Conservation (phyloP, 768 basidiomycete species). For the Tulasnella calospora region DNA sequence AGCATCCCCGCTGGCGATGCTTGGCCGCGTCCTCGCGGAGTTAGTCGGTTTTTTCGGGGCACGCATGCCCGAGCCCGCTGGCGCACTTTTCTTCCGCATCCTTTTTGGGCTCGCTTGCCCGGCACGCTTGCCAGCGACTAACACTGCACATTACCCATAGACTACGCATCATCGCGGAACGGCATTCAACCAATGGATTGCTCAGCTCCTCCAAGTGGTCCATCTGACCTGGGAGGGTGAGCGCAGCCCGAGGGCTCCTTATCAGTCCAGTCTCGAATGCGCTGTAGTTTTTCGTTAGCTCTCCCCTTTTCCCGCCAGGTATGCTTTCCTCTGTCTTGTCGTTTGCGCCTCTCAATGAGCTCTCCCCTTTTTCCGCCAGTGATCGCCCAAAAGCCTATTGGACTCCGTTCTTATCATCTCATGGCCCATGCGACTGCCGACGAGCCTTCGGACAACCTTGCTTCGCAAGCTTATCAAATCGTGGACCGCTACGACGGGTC, state of each 20-base stretch:
- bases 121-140: background rate
- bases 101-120: background rate
- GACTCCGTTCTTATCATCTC: background rate
- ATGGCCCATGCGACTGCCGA: background rate
- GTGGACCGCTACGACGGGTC: background rate
- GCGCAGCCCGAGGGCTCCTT: background rate
- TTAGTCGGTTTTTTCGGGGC: background rate
- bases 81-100: background rate
- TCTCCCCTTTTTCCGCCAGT: slow-evolving; percentile 4
- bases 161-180: background rate
- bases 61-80: background rate
- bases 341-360: background rate
- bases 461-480: background rate
- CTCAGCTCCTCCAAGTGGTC: background rate
- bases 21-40: background rate
- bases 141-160: background rate
- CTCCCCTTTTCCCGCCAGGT: slow-evolving; percentile 4
- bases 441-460: background rate
- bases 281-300: background rate
- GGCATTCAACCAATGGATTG: background rate
- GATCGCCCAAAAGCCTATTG: background rate
- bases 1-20: slow-evolving; percentile 3
- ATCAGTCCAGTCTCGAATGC: background rate
- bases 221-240: background rate
- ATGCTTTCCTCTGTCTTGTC: background rate